Evolutionary conservation across 1,284 basidiomycete genomes (phyloP), one percentile per base, ranked within the genome.

Genomic region (Ustilago sp.): DNA sequence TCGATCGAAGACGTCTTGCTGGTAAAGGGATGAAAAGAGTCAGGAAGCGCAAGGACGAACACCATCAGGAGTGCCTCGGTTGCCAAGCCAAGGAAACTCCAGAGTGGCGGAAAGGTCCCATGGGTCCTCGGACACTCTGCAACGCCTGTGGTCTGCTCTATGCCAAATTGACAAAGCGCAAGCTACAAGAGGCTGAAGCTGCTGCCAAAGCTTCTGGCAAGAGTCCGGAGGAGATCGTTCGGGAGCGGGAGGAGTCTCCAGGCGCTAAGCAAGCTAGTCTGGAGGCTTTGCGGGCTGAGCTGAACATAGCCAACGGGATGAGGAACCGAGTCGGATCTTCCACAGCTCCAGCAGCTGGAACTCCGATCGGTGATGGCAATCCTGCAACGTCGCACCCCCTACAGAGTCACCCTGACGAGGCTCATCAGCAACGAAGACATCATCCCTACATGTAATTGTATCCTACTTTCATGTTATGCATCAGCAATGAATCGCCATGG

Each of bases 81-180:
- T 77, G 75, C 31, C 75, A 77, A 32, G 75, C 75, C 8, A 77
- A 77, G 50, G 75, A 77, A 50, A 77, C 83, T 19, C 83, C 83
- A n/a, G 83, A 85, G 59, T 85, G 83, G 83, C 67, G 83, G 15
- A 84, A 84, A 56, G 83, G 83, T 8, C 83, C 83, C 1, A 76
- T 81, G 68, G 83, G 83, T 31, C 83, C 82, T 13, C 75, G 79
- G 43, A 84, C 78, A 41, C 63, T 80, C 31, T 83, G 79, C 67
- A 83, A 84, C 58, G 83, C 83, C 0, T 85, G 83, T 48, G 83
- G 83, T 17, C 73, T 85, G 17, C 79, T 83, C 17, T 85, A 77
- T 31, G 82, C 83, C 45, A 85, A 85, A 61, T 68, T 77, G n/a
- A 74, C 59, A 34, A 70, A 69, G 43, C 75, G 75, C 31, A 74